Conservation (phyloP, 345 rosid species). For the Abelmoschus esculentus region DNA sequence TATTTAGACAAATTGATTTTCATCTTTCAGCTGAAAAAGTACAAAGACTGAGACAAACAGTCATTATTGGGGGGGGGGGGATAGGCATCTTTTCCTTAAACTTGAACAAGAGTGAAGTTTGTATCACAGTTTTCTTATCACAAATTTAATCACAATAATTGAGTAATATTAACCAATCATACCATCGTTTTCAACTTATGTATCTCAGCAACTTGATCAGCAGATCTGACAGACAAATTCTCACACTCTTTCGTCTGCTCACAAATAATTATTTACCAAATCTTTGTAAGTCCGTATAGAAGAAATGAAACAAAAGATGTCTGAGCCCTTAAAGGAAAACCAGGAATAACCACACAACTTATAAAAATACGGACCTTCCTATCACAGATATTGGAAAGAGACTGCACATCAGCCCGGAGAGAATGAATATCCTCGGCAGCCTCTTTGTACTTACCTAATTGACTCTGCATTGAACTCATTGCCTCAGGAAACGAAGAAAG, state of each 20-base stretch:
- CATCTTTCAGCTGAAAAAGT: background rate
- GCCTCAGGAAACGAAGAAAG: conserved; percentile 86
- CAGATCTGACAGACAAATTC: conserved; percentile 43
- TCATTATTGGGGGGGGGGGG: background rate
- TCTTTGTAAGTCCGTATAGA: background rate
- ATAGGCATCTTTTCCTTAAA: background rate
- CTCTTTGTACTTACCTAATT: conserved; percentile 61
- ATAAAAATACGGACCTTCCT: conserved; percentile 54
- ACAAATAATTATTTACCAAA: conserved; percentile 4
- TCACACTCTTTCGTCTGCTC: conserved; percentile 64
- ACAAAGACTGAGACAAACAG: background rate
- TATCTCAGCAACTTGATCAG: conserved; percentile 55
- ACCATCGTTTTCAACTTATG: conserved; percentile 64
- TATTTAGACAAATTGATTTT: background rate
- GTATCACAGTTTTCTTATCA: background rate
- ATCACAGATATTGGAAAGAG: conserved; percentile 54
- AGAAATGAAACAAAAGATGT: conserved; percentile 13
- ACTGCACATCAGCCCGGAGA: conserved; percentile 71
- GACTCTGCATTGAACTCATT: conserved; percentile 76
- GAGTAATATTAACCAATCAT: conserved; percentile 24
- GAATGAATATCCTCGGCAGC: conserved; percentile 68
- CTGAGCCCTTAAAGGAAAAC: conserved; percentile 16
- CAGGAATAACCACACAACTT: conserved; percentile 9
- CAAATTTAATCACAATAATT: conserved; percentile 3
- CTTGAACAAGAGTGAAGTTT: background rate